Evolutionary conservation across 1,284 basidiomycete genomes (phyloP).

Genomic region (Malassezia psittaci): DNA sequence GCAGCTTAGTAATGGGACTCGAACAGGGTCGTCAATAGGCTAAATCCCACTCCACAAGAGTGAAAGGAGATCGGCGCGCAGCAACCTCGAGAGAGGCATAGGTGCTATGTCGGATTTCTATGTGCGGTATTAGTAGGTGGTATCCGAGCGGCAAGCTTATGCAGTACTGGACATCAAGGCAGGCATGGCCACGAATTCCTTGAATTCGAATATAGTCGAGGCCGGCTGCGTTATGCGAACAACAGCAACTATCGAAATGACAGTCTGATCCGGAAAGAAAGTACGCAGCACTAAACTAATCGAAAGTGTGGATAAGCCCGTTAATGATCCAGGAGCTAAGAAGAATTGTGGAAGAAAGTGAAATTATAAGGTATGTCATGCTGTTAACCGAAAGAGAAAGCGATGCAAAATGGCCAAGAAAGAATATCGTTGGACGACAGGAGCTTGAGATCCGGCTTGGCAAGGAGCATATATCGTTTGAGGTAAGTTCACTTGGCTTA

Average conservation of each 20-base stretch:
- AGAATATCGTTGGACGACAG: conserved; percentile 94
- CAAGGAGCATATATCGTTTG: conserved; percentile 92
- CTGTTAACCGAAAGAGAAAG: conserved; percentile 65
- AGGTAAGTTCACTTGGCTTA: conserved; percentile 57
- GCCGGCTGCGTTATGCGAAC: conserved; percentile 91
- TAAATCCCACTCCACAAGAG: background rate
- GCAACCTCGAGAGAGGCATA: no score
- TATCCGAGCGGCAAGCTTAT: background rate
- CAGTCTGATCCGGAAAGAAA: conserved; percentile 93
- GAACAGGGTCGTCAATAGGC: background rate
- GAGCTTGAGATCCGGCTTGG: conserved; percentile 90
- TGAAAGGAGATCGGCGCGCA: background rate
- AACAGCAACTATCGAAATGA: conserved; percentile 99
- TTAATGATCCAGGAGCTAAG: conserved; percentile 86
- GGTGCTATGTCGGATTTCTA: conserved; percentile 39
- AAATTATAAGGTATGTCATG: conserved; percentile 73
- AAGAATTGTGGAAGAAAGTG: conserved; percentile 83
- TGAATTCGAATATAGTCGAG: conserved; percentile 95
- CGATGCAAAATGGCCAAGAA: conserved; percentile 94
- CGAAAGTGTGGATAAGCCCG: conserved; percentile 81
- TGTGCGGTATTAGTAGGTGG: conserved; percentile 45
- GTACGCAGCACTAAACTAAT: conserved; percentile 50
- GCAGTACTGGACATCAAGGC: conserved; percentile 42
- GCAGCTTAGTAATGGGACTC: no score
- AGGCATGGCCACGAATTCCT: conserved; percentile 58